Conservation (phyloP, 305 asterid species). For the Fraxinus nigra region DNA sequence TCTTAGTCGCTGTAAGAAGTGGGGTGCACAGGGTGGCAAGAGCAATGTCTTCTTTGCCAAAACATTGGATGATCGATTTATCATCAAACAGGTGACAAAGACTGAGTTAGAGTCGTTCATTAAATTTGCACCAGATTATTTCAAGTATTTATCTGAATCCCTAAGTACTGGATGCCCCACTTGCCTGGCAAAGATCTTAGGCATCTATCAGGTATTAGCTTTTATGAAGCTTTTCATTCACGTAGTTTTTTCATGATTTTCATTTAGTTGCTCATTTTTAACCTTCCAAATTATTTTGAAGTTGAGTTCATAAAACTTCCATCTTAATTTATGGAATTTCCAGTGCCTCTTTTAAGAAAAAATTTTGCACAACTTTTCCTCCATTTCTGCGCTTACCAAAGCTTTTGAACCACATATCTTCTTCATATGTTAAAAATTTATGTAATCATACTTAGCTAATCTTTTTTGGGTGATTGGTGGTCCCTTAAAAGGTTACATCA, state of each 20-base stretch:
- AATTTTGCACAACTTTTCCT: background rate
- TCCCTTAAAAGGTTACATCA: constrained; percentile 50
- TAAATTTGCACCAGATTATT: constrained; percentile 72
- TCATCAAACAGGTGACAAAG: constrained; percentile 83
- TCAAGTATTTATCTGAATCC: constrained; percentile 69
- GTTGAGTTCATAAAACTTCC: background rate
- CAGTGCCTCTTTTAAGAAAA: background rate
- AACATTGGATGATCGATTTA: constrained; percentile 81
- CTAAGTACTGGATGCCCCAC: constrained; percentile 68
- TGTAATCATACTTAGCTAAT: background rate
- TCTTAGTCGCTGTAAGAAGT: constrained; percentile 82
- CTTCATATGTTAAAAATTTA: background rate
- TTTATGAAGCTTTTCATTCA: background rate
- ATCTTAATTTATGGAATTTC: background rate
- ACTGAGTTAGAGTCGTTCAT: constrained; percentile 81
- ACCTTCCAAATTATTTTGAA: constrained; percentile 1
- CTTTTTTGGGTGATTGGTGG: constrained; percentile 27
- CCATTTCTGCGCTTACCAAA: constrained; percentile 1
- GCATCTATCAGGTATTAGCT: constrained; percentile 79
- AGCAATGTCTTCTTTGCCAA: constrained; percentile 85
- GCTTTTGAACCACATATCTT: background rate
- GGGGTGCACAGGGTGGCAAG: constrained; percentile 98
- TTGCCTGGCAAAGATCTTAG: constrained; percentile 82
- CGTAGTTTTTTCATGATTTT: background rate
- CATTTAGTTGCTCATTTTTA: background rate